phyloP scores from a whole-genome alignment of 2,329 filamentous ascomycete genomes.

The Juglanconis juglandina region DNA sequence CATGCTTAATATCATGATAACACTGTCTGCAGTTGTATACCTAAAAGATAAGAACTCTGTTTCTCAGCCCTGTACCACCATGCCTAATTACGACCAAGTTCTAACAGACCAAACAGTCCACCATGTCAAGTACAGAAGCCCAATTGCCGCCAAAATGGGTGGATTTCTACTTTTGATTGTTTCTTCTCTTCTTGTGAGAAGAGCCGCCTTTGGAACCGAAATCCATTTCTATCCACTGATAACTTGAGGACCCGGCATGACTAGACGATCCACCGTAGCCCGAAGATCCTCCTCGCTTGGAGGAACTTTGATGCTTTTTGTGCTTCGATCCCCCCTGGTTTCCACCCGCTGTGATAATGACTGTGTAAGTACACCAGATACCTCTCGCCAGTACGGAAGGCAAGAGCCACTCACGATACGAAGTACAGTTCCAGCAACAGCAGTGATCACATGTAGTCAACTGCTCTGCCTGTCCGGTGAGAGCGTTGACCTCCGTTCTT shows the following conservation, averaged over 20 bases:
- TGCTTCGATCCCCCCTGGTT: conserved; percentile 6
- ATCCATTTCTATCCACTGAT: conserved; percentile 14
- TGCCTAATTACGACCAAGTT: too few relatives aligned
- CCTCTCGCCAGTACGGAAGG: background rate
- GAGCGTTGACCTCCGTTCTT: conserved; percentile 29
- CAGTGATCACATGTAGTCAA: conserved; percentile 49
- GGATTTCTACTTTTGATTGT: background rate
- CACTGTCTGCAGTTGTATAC: too few relatives aligned
- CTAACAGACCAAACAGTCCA: too few relatives aligned
- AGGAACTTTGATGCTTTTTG: conserved; percentile 10
- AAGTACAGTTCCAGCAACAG: conserved; percentile 48
- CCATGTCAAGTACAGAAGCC: too few relatives aligned
- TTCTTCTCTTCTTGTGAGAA: background rate
- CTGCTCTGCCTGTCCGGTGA: conserved; percentile 32
- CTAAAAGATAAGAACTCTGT: too few relatives aligned
- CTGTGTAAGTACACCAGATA: background rate
- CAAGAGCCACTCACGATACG: conserved; percentile 35
- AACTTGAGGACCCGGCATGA: background rate
- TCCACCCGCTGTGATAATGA: background rate
- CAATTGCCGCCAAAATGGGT: background rate
- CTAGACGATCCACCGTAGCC: conserved; percentile 1
- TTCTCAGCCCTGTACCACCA: too few relatives aligned
- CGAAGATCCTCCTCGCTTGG: conserved; percentile 3
- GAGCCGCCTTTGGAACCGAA: conserved; percentile 1
- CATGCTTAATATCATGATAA: too few relatives aligned